phyloP scores from a whole-genome alignment of 2,329 filamentous ascomycete species.

The Anthostomella pinea region DNA sequence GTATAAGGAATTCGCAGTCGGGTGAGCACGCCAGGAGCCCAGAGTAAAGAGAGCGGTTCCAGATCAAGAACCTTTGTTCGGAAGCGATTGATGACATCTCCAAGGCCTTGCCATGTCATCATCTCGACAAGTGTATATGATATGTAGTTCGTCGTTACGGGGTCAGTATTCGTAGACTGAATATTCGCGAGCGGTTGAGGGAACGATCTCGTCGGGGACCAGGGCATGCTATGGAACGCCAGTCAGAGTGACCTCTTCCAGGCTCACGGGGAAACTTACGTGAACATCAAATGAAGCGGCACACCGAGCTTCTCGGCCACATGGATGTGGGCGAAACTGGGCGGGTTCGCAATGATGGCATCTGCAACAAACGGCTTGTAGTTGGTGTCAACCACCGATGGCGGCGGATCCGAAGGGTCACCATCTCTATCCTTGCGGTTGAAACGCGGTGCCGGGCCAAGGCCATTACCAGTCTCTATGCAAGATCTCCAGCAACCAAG shows the following conservation, averaged over 20 bases:
- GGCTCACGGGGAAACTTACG: conserved; percentile 33
- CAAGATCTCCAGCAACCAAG: conserved; percentile 73
- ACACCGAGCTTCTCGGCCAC: conserved; percentile 63
- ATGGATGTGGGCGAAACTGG: conserved; percentile 64
- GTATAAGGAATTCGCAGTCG: conserved; percentile 79
- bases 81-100: conserved; percentile 88
- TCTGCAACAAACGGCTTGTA: conserved; percentile 32
- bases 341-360: conserved; percentile 54
- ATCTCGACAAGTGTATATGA: conserved; percentile 84
- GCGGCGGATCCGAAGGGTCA: conserved; percentile 8
- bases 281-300: conserved; percentile 74
- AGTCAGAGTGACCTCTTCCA: conserved; percentile 3
- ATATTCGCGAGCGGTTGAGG: conserved; percentile 85
- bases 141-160: conserved; percentile 67
- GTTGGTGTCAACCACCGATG: conserved; percentile 14
- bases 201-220: conserved; percentile 81
- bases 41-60: conserved; percentile 74
- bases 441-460: conserved; percentile 41
- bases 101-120: conserved; percentile 89
- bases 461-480: conserved; percentile 65
- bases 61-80: conserved; percentile 67
- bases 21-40: conserved; percentile 76
- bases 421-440: conserved; percentile 27
- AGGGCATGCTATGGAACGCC: conserved; percentile 62
- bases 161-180: conserved; percentile 64